Percentiles rank a stretch among this genome's conserved stretches.
Conservation (phyloP, 352 stramenopile genomes). For the Globisporangium nunn region DNA sequence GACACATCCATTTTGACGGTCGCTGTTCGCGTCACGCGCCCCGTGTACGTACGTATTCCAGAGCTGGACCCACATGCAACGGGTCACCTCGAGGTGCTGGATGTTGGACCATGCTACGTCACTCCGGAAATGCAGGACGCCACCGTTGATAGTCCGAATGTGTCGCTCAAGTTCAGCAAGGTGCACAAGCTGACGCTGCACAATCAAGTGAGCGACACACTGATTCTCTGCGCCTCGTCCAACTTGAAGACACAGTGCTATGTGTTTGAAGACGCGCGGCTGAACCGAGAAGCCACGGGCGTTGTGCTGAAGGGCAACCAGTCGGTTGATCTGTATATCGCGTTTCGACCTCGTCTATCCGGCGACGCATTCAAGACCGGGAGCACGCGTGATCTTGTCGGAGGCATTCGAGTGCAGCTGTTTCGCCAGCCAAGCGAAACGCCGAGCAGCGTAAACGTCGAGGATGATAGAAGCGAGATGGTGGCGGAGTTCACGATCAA, state of each 20-base stretch:
- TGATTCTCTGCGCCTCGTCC: slow-evolving; percentile 74
- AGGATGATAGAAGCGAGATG: slow-evolving; percentile 66
- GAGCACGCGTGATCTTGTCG: slow-evolving; percentile 68
- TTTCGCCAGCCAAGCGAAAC: slow-evolving; percentile 28
- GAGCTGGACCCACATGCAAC: slow-evolving; percentile 75
- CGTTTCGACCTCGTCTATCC: slow-evolving; percentile 72
- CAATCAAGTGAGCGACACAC: slow-evolving; percentile 67
- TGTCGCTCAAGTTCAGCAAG: slow-evolving; percentile 81
- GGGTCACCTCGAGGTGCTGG: slow-evolving; percentile 61
- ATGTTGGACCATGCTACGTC: slow-evolving; percentile 80
- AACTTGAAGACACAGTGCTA: slow-evolving; percentile 89
- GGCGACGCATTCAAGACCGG: slow-evolving; percentile 78
- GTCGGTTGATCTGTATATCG: slow-evolving; percentile 68
- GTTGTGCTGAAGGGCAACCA: slow-evolving; percentile 63
- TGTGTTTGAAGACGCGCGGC: slow-evolving; percentile 67
- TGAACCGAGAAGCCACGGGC: slow-evolving; percentile 68
- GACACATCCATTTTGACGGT: slow-evolving; percentile 68
- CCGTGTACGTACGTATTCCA: slow-evolving; percentile 80
- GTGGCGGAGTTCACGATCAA: slow-evolving; percentile 85
- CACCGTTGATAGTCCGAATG: slow-evolving; percentile 62
- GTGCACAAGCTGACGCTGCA: slow-evolving; percentile 78
- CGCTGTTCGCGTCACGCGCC: slow-evolving; percentile 55
- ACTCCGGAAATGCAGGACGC: slow-evolving; percentile 82
- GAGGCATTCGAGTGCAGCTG: slow-evolving; percentile 83
- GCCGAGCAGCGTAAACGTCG: slow-evolving; percentile 1